Evolutionary conservation across 768 basidiomycete species (phyloP).

Genomic region (Sarcodon aspratus): DNA sequence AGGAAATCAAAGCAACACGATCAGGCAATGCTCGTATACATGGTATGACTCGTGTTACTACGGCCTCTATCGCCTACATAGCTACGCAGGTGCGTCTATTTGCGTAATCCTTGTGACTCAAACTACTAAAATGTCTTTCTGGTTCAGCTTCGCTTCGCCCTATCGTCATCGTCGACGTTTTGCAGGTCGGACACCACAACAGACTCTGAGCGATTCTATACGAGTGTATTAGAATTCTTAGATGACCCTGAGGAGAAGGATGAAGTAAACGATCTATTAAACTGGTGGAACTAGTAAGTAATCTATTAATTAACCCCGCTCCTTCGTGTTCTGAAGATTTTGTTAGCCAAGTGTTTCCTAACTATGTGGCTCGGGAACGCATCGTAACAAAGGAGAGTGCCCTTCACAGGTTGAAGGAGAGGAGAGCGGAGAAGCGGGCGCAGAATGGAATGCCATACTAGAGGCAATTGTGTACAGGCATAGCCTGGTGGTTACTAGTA

Average conservation of each 20-base stretch:
- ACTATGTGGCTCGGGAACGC: no score
- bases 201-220: constrained; percentile 15
- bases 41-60: neutral
- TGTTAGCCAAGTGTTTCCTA: no score
- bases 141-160: constrained; percentile 9
- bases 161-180: constrained; percentile 9
- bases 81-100: no score
- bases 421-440: no score
- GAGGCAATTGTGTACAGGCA: no score
- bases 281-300: neutral
- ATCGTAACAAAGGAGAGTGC: no score
- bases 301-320: neutral
- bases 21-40: constrained; percentile 8
- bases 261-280: constrained; percentile 4
- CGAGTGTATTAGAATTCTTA: constrained; percentile 9
- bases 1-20: constrained; percentile 14
- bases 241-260: constrained; percentile 11
- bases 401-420: no score
- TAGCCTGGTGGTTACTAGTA: no score
- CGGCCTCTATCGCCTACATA: neutral
- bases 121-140: no score
- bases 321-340: neutral
- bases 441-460: no score
- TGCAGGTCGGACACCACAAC: constrained; percentile 10
- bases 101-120: no score